These are phyloP conservation scores for Penicillium flavigenum DNA, from an alignment of 495 filamentous ascomycete genomes.

Conservation along the genomic window DNA sequence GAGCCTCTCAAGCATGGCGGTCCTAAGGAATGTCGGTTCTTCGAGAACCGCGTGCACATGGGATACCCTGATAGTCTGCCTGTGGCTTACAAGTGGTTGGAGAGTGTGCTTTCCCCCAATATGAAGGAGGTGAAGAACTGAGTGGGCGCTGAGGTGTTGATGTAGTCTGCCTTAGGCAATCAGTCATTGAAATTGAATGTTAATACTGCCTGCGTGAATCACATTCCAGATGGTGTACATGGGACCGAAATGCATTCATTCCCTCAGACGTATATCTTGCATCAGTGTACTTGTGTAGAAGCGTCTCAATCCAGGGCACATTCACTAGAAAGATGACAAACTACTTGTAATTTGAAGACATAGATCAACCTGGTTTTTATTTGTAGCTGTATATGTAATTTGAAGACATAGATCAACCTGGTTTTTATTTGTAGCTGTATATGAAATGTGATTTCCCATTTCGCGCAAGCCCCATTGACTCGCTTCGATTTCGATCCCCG, in stretches of 20 bases:
- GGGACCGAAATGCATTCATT: too few species aligned
- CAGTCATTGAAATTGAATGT: background rate
- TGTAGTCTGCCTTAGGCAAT: background rate
- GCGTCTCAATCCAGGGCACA: background rate
- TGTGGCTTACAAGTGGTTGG: conserved; percentile 39
- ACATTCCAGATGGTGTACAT: background rate
- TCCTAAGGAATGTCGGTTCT: conserved; percentile 72
- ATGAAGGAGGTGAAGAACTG: conserved; percentile 27
- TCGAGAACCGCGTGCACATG: conserved; percentile 61
- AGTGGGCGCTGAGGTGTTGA: background rate
- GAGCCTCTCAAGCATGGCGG: conserved; percentile 65
- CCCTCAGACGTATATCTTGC: background rate
- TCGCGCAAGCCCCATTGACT: background rate
- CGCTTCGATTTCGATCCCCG: conserved; percentile 10
- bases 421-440: background rate
- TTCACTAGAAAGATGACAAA: background rate
- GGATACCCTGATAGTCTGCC: conserved; percentile 55
- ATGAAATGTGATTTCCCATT: background rate
- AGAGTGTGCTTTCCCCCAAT: conserved; percentile 34
- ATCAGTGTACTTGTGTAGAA: background rate
- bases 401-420: background rate
- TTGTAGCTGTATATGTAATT: conserved; percentile 1
- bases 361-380: background rate
- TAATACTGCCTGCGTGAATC: background rate
- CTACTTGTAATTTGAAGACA: too few species aligned